Evolutionary conservation across 2,329 filamentous ascomycete species (phyloP), one percentile per base, ranked within the genome.

Genomic region (Gnomoniopsis smithogilvyi): DNA sequence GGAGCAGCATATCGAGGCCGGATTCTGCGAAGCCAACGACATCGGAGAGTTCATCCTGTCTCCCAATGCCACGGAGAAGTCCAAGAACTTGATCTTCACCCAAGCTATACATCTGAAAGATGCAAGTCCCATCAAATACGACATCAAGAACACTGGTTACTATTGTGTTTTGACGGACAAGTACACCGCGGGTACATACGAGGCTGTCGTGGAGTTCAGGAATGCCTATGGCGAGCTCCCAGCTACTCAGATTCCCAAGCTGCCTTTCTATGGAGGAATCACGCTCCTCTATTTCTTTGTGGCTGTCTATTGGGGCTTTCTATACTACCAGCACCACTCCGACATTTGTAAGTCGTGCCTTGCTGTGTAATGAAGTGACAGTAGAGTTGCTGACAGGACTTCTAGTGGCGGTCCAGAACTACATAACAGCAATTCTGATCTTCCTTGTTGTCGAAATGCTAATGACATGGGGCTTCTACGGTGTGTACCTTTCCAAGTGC

Each of bases 391-490:
- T 82, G 66, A 79, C 62, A 12, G 48, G 8, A 17, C 22, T 47
- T 56, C 7, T 62, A 91, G 87, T 99, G 69, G 89, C 96, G 17
- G 95, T 99, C 2, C 95, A 99, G 74, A 99, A 99, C 73, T 99
- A 99, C 74, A 98, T 99, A 67, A 99, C 95, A 0, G 94, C 95
- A 11, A 99, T 98, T 62, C 80, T 99, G 52, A 86, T 95, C 54
- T 99, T 99, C 76, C 78, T 99, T 47, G 91, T 98, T 17, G 76
- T 98, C 17, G 95, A 99, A 73, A 96, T 98, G 87, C 80, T 98
- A 69, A 93, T 98, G 85, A 99, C 95, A 2, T 99, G 95, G 95
- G 92, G 92, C 47, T 99, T 96, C 78, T 99, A 98, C 73, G 87
- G 88, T 90, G 78, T 61, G 80, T 62, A 19, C 34, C 12, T 47